Conservation (phyloP, 371 early-diverging fungal genomes). For the Lichtheimia ramosa region DNA sequence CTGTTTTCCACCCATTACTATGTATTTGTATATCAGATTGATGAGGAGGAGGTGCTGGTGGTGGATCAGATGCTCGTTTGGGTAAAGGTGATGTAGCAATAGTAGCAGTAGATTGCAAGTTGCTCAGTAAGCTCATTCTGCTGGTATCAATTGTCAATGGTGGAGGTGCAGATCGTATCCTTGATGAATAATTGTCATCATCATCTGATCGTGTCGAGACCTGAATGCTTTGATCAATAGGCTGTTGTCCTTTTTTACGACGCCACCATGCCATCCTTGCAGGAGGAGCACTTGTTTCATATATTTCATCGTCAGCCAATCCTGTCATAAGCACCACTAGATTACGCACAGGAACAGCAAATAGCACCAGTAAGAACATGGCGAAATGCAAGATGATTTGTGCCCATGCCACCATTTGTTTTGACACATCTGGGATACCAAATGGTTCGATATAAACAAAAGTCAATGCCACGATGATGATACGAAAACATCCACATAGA, state of each 20-base stretch:
- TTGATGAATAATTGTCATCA: no score
- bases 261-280: slow-evolving; percentile 26
- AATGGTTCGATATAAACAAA: slow-evolving; percentile 22
- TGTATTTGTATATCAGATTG: no score
- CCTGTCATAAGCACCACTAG: slow-evolving; percentile 23
- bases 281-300: slow-evolving; percentile 20
- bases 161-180: no score
- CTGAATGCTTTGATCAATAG: no score
- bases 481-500: slow-evolving; percentile 22
- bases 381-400: slow-evolving; percentile 38
- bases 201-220: no score
- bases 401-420: slow-evolving; percentile 36
- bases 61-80: no score
- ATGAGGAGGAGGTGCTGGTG: no score
- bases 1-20: no score
- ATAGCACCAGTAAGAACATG: slow-evolving; percentile 24
- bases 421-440: slow-evolving; percentile 16
- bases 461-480: slow-evolving; percentile 26
- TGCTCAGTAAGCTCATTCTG: no score
- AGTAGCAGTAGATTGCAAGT: no score
- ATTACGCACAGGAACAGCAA: slow-evolving; percentile 26
- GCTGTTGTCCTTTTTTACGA: neutral
- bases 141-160: no score
- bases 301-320: slow-evolving; percentile 16
- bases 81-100: no score